These are phyloP conservation scores for Mucor velutinosus DNA, from an alignment of 371 early-diverging fungal genomes.

Conservation along the genomic window DNA sequence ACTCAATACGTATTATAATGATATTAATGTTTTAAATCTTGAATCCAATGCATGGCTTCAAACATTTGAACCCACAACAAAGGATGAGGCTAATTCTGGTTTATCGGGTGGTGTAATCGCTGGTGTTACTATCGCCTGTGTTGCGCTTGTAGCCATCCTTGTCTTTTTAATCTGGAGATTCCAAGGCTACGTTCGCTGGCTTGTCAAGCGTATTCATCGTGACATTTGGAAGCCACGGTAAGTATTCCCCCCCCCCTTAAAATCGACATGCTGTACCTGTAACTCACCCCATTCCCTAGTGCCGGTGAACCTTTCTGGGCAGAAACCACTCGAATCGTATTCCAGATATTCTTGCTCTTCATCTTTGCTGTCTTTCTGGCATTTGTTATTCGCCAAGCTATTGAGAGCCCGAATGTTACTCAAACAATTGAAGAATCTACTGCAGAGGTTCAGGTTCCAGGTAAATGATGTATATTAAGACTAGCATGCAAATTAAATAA, in stretches of 20 bases:
- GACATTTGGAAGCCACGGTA: conserved; percentile 48
- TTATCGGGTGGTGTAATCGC: conserved; percentile 45
- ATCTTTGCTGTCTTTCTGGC: conserved; percentile 41
- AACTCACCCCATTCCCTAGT: conserved; percentile 17
- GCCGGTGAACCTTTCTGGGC: conserved; percentile 56
- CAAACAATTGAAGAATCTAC: conserved; percentile 39
- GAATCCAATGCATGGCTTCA: conserved; percentile 35
- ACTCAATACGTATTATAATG: conserved; percentile 41
- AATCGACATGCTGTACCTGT: neutral
- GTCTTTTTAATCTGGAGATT: conserved; percentile 50
- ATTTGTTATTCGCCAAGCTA: conserved; percentile 48
- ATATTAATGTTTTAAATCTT: conserved; percentile 43
- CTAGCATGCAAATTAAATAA: neutral
- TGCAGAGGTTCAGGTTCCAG: conserved; percentile 41
- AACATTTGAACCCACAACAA: conserved; percentile 11
- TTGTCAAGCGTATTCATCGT: conserved; percentile 36
- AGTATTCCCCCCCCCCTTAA: neutral
- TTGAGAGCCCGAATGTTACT: conserved; percentile 46
- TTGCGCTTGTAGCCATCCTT: conserved; percentile 31
- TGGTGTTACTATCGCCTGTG: conserved; percentile 45
- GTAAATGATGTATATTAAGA: neutral
- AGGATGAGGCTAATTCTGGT: neutral
- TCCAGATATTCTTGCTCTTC: conserved; percentile 44
- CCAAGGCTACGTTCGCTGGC: conserved; percentile 38
- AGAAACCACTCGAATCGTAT: conserved; percentile 46